Evolutionary conservation across 306 rosid genomes (phyloP).

Genomic region (Rubus parviflorus): DNA sequence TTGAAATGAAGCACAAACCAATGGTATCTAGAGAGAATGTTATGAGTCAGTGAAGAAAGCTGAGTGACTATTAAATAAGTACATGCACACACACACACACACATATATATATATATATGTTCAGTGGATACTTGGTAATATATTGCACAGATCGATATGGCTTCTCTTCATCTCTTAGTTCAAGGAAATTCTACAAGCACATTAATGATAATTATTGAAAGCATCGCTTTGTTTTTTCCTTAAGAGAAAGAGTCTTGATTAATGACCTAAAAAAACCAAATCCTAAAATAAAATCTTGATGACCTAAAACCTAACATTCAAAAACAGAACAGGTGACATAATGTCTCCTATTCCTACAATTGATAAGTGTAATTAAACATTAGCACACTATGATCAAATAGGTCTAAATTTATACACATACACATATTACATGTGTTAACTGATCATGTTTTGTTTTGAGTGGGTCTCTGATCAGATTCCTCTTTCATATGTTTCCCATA

Average conservation of each 20-base stretch:
- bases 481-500: constrained; percentile 1
- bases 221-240: not conserved
- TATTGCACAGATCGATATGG: not conserved
- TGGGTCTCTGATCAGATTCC: constrained; percentile 4
- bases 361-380: not conserved
- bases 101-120: no score
- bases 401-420: not conserved
- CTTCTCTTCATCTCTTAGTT: not conserved
- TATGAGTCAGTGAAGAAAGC: no score
- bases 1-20: no score
- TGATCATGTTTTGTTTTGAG: not conserved
- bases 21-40: no score
- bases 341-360: not conserved
- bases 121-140: no score
- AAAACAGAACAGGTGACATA: not conserved
- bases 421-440: not conserved
- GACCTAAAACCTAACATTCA: not conserved
- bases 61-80: no score
- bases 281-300: not conserved
- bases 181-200: not conserved
- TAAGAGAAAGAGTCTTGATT: not conserved
- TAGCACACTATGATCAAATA: not conserved
- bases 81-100: no score
- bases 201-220: not conserved
- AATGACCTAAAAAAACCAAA: not conserved